Percentiles rank a stretch among this genome's conserved stretches.
Conservation (phyloP, 2,329 filamentous ascomycete genomes). For the Dactylellina leptospora region DNA sequence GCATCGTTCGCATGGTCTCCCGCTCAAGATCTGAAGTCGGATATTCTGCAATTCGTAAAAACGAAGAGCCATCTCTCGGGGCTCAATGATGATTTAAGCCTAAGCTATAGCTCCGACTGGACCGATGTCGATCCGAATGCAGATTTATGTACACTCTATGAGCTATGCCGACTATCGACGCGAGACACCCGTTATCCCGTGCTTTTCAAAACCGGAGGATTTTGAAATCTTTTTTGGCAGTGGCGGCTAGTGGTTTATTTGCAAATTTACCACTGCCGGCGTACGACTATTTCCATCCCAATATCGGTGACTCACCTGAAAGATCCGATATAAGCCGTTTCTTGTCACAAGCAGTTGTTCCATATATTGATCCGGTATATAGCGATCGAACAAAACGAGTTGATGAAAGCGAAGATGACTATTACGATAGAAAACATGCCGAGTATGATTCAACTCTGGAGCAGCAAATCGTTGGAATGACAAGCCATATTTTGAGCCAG, state of each 20-base stretch:
- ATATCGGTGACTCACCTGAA: background rate
- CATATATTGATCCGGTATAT: background rate
- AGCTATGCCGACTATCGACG: background rate
- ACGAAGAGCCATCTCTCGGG: background rate
- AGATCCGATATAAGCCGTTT: background rate
- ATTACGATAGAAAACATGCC: background rate
- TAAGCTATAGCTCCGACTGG: constrained; percentile 1
- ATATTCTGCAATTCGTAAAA: background rate
- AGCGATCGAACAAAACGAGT: background rate
- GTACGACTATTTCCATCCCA: constrained; percentile 1
- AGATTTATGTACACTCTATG: constrained; percentile 17
- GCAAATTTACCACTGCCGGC: background rate
- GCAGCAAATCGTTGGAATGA: background rate
- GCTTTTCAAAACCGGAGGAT: background rate
- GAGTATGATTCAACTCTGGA: background rate
- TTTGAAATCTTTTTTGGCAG: constrained; percentile 9
- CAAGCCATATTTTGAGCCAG: background rate
- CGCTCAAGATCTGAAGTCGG: background rate
- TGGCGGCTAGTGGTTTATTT: constrained; percentile 3
- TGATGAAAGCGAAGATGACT: constrained; percentile 2
- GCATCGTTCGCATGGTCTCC: background rate
- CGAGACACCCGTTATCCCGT: background rate
- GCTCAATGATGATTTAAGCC: background rate
- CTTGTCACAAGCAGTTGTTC: background rate
- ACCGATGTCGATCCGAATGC: background rate